Evolutionary conservation across 225 moss, liverwort and hornwort genomes (phyloP), one percentile per base, ranked within the genome.

Genomic region (Polytrichum formosum): DNA sequence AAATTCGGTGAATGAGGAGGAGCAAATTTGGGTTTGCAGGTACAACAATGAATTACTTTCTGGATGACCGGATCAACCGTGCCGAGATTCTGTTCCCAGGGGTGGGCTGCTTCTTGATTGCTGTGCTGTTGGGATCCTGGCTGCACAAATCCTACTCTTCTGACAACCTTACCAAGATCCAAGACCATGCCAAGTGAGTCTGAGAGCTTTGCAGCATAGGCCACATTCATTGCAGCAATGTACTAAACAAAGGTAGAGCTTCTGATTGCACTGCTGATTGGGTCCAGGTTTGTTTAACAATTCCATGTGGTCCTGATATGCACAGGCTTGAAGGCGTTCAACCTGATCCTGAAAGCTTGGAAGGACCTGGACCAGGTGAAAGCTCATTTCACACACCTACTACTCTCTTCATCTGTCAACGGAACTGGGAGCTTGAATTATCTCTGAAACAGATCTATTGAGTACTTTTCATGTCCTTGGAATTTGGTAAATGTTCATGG

Each of bases 31-130:
- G n/a, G 58, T 20, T 20, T 55, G 30, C 90, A 95, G 92, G 92
- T 56, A 90, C 95, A 10, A 96, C 91, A 26, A 73, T 96, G 89
- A 96, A 96, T 66, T 96, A 96, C 69, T 97, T 97, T 37, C 73
- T 97, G 26, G 97, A 97, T 80, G 70, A 72, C 59, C 78, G 92
- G 61, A 93, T 97, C 54, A 94, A 97, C 73, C 86, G 86, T 6
- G 97, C 92, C 0, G 85, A 94, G 69, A 70, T 97, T 65, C 65
- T 94, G 56, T 94, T 97, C 64, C 91, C 94, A 1, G 94, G 94
- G 21, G 97, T 97, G 67, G 97, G 69, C 18, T 97, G 92, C 72
- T 97, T 97, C 74, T 66, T 97, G 76, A 67, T 97, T 29, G 97
- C 97, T 28, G 91, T 94, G 59, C 76, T 78, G 79, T 69, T 97